A percentile compares a stretch with the other conserved stretches of the same genome.
Conservation (phyloP, 805 yeast species). For the Candida morakotiae region DNA sequence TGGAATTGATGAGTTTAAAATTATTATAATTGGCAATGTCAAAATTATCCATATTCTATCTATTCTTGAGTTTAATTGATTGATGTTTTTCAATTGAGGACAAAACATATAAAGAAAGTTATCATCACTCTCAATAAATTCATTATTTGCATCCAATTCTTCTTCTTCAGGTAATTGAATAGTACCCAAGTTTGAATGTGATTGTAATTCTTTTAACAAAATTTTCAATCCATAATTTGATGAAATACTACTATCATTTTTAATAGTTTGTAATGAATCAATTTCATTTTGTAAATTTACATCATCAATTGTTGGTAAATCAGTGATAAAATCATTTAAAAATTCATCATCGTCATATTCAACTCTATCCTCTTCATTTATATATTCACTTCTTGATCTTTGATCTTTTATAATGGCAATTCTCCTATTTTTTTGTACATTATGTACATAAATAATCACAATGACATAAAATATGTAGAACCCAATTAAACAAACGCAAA, state of each 20-base stretch:
- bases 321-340: conserved; percentile 16
- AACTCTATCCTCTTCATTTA: conserved; percentile 4
- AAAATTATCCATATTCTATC: conserved; percentile 13
- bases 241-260: conserved; percentile 3
- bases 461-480: conserved; percentile 58
- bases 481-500: conserved; percentile 53
- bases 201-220: conserved; percentile 28
- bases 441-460: conserved; percentile 33
- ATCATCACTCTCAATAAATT: background rate
- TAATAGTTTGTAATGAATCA: background rate
- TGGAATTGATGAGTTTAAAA: conserved; percentile 29
- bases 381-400: conserved; percentile 20
- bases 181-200: conserved; percentile 16
- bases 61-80: conserved; percentile 6
- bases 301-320: conserved; percentile 27
- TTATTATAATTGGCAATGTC: conserved; percentile 20
- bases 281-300: conserved; percentile 9
- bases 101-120: conserved; percentile 12
- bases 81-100: conserved; percentile 15
- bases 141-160: conserved; percentile 6
- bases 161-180: conserved; percentile 12
- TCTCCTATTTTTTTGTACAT: conserved; percentile 13
- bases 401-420: conserved; percentile 14
- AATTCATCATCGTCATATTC: conserved; percentile 21
- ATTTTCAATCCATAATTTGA: conserved; percentile 26